phyloP scores from a whole-genome alignment of 2,329 filamentous ascomycete species.

The Graphiopsis chlorocephala region DNA sequence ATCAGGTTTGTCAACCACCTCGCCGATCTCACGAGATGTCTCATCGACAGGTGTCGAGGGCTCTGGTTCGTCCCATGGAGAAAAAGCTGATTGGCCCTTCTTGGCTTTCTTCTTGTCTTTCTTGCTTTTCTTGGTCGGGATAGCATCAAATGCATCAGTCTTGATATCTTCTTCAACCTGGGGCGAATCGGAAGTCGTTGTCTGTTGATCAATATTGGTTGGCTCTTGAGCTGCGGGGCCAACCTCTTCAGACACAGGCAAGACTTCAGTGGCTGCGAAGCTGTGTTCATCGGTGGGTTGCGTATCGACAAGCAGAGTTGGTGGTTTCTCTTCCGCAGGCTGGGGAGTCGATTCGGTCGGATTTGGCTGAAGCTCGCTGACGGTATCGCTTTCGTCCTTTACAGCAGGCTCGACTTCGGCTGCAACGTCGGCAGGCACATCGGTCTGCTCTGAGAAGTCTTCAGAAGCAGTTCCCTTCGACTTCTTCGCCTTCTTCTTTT shows the following conservation, averaged over 20 bases:
- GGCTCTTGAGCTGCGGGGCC: background rate
- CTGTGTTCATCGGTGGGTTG: background rate
- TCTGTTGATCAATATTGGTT: background rate
- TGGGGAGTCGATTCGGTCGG: background rate
- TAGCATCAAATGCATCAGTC: slow-evolving; percentile 17
- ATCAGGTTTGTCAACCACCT: background rate
- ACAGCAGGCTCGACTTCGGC: background rate
- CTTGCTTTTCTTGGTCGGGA: slow-evolving; percentile 26
- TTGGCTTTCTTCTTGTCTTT: slow-evolving; percentile 25
- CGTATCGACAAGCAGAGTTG: background rate
- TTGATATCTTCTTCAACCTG: background rate
- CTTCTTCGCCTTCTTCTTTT: slow-evolving; percentile 40
- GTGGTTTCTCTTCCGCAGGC: background rate
- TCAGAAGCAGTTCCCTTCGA: background rate
- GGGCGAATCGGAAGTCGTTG: background rate
- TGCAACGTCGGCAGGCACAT: background rate
- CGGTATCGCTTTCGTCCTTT: background rate
- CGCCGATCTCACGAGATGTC: background rate
- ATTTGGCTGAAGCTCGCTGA: background rate
- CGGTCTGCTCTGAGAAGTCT: background rate
- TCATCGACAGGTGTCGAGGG: background rate
- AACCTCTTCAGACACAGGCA: background rate
- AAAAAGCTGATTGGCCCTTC: background rate
- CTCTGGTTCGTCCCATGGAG: background rate
- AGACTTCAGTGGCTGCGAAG: background rate